Evolutionary conservation across 768 basidiomycete species (phyloP).

Genomic region (Auricularia sp.): DNA sequence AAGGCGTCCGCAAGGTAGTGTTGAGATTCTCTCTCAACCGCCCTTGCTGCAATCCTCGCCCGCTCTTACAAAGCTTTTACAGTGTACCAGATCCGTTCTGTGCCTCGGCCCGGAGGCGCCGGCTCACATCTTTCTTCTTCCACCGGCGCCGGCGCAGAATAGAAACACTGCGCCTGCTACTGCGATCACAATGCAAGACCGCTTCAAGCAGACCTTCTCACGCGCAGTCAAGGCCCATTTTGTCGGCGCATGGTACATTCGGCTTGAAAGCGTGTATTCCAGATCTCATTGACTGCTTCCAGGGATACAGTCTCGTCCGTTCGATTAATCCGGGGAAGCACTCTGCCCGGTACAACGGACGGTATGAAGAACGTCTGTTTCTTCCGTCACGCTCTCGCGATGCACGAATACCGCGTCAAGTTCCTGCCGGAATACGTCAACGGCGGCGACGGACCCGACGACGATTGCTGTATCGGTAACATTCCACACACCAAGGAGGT

Average conservation of each 20-base stretch:
- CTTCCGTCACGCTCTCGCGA: constrained; percentile 38
- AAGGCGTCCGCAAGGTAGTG: too few species aligned
- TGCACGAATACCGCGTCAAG: constrained; percentile 39
- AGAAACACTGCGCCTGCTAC: too few species aligned
- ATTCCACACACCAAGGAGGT: constrained; percentile 22
- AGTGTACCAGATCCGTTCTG: too few species aligned
- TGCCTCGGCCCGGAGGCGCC: too few species aligned
- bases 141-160: too few species aligned
- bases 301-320: constrained; percentile 25
- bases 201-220: constrained; percentile 30
- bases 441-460: constrained; percentile 18
- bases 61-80: too few species aligned
- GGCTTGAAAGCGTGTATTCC: neutral
- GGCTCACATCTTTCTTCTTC: constrained; percentile 3
- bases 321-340: constrained; percentile 24
- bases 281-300: neutral
- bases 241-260: constrained; percentile 32
- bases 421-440: constrained; percentile 36
- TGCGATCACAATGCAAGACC: constrained; percentile 7
- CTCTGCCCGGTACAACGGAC: constrained; percentile 23
- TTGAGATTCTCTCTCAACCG: too few species aligned
- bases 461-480: constrained; percentile 10
- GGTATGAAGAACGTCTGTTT: constrained; percentile 27
- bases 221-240: constrained; percentile 32
- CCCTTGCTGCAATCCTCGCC: too few species aligned